A percentile compares a stretch with the other conserved stretches of the same genome.
Evolutionary conservation across 2,329 filamentous ascomycete species (phyloP).

Genomic region (Ophiostoma fasciatum): DNA sequence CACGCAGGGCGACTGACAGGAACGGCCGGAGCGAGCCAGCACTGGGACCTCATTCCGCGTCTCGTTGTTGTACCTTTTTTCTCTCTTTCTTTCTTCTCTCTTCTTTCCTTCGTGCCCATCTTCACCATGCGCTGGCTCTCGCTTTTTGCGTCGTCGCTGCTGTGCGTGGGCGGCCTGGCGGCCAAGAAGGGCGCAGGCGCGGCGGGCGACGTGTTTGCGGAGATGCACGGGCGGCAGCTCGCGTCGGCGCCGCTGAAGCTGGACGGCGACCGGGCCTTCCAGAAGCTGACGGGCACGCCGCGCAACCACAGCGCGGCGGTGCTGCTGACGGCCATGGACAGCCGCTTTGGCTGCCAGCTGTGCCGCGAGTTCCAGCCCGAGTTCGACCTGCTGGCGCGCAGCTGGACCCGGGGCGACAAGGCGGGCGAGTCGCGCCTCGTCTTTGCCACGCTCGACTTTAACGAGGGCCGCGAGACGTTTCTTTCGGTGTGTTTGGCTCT

Average conservation of each 20-base stretch:
- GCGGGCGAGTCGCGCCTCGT: slow-evolving; percentile 55
- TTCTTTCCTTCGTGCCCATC: no score
- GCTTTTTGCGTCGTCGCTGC: slow-evolving; percentile 47
- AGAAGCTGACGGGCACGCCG: slow-evolving; percentile 57
- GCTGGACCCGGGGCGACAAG: slow-evolving; percentile 78
- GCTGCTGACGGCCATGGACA: slow-evolving; percentile 73
- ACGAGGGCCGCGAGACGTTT: slow-evolving; percentile 70
- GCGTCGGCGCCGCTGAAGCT: slow-evolving; percentile 59
- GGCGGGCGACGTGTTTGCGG: slow-evolving; percentile 46
- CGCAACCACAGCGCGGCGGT: slow-evolving; percentile 75
- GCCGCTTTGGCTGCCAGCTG: slow-evolving; percentile 69
- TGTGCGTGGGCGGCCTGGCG: slow-evolving; percentile 41
- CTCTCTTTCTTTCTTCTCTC: not conserved
- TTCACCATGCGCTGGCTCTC: slow-evolving; percentile 57
- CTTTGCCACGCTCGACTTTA: slow-evolving; percentile 78
- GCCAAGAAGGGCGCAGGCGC: slow-evolving; percentile 41
- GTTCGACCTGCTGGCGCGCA: slow-evolving; percentile 74
- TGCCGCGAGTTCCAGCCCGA: slow-evolving; percentile 89
- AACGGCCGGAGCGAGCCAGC: no score
- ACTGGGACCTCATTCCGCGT: not conserved
- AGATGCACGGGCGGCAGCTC: slow-evolving; percentile 54
- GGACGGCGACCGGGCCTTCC: slow-evolving; percentile 64
- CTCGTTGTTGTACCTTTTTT: not conserved
- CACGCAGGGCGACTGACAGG: no score
- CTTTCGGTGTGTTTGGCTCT: slow-evolving; percentile 55